Percentiles rank a stretch among this genome's conserved stretches.
phyloP scores from a whole-genome alignment of 768 basidiomycete species.

The Rhodotorula babjevae region DNA sequence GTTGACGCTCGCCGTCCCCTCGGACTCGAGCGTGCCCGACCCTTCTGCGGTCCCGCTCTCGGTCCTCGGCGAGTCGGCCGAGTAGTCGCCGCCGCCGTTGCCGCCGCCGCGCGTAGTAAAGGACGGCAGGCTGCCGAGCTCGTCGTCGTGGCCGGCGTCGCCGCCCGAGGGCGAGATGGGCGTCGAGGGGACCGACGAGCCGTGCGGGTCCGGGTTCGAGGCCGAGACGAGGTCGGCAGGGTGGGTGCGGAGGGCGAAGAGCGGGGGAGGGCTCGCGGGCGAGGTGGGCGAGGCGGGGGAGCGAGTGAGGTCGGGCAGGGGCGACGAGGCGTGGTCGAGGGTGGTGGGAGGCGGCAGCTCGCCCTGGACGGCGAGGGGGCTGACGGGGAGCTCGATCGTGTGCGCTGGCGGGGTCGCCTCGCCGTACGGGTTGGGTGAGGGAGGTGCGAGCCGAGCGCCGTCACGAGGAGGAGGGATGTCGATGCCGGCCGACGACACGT shows the following conservation, averaged over 20 bases:
- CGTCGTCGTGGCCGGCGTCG: conserved; percentile 11
- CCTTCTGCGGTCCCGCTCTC: not conserved
- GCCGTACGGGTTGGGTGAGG: conserved; percentile 6
- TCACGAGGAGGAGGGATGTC: not conserved
- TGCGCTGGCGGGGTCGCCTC: conserved; percentile 4
- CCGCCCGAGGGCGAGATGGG: conserved; percentile 15
- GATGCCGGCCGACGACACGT: not conserved
- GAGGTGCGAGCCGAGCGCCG: not conserved
- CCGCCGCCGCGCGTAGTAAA: not conserved
- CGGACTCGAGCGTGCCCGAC: not conserved
- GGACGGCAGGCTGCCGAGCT: not conserved
- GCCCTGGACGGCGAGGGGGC: not conserved
- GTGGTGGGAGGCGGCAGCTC: not conserved
- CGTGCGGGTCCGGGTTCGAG: conserved; percentile 16
- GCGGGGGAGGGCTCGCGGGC: too few relatives aligned
- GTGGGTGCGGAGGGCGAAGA: conserved; percentile 12
- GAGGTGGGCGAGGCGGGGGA: not conserved
- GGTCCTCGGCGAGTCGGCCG: not conserved
- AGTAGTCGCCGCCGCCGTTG: not conserved
- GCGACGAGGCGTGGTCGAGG: not conserved
- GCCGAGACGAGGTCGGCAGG: conserved; percentile 33
- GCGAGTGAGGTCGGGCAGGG: not conserved
- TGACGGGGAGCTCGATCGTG: not conserved
- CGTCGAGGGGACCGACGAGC: conserved; percentile 6
- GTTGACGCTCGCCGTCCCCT: not conserved